A percentile compares a stretch with the other conserved stretches of the same genome.
phyloP scores from a whole-genome alignment of 352 stramenopile species.

The Blastocystis sp. region DNA sequence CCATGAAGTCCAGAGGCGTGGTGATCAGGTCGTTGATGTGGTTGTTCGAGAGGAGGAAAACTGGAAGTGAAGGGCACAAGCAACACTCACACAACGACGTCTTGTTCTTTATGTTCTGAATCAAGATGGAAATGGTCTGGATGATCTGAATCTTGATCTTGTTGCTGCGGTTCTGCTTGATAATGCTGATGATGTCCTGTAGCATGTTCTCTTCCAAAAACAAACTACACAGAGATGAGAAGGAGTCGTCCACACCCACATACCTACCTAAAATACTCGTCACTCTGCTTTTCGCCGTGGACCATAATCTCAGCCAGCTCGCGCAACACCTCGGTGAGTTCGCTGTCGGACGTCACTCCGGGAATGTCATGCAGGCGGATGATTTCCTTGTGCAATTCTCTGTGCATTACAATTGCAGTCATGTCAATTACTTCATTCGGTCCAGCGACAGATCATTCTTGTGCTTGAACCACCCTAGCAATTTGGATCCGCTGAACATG shows the following conservation, averaged over 20 bases:
- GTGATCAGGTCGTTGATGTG: conserved; percentile 63
- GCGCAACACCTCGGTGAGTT: conserved; percentile 24
- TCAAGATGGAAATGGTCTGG: conserved; percentile 55
- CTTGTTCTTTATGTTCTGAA: conserved; percentile 61
- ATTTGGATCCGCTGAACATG: not conserved
- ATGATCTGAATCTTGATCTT: conserved; percentile 64
- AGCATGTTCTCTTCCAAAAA: conserved; percentile 48
- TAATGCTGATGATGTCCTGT: conserved; percentile 41
- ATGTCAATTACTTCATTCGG: conserved; percentile 10
- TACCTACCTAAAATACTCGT: conserved; percentile 12
- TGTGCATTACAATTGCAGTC: not conserved
- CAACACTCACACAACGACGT: not conserved
- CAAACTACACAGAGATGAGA: conserved; percentile 4
- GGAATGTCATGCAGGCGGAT: conserved; percentile 38
- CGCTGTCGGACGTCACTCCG: conserved; percentile 1
- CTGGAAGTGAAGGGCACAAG: not conserved
- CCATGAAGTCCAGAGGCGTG: conserved; percentile 48
- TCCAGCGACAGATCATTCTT: conserved; percentile 27
- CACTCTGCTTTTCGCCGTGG: conserved; percentile 33
- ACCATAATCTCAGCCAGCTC: conserved; percentile 39
- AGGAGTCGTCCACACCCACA: not conserved
- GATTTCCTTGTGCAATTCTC: conserved; percentile 38
- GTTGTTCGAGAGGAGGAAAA: conserved; percentile 59
- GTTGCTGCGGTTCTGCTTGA: conserved; percentile 40
- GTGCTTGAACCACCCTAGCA: conserved; percentile 20